A percentile compares a stretch with the other conserved stretches of the same genome.
These are phyloP conservation scores for Musa itinerans DNA, from an alignment of 176 grass and related monocot genomes.

Conservation along the genomic window DNA sequence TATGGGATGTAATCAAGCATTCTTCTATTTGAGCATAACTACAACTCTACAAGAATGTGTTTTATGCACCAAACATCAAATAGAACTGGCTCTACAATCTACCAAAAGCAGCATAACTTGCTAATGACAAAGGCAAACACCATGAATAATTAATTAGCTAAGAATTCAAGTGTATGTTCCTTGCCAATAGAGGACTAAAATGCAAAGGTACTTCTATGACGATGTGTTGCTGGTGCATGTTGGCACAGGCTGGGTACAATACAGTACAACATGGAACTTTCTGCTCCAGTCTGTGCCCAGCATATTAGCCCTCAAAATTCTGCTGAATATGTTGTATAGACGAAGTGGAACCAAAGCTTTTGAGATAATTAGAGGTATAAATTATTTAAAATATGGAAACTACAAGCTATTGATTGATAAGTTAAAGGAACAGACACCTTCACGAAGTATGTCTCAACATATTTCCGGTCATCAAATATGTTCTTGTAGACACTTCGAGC, in stretches of 20 bases:
- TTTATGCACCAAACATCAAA: background rate
- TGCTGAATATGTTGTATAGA: background rate
- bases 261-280: background rate
- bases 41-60: background rate
- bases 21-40: background rate
- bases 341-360: background rate
- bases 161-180: background rate
- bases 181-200: background rate
- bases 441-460: constrained; percentile 98
- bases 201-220: background rate
- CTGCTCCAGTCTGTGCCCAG: background rate
- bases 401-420: background rate
- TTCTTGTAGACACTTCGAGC: constrained; percentile 92
- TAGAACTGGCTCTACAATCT: background rate
- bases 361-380: background rate
- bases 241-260: background rate
- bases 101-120: background rate
- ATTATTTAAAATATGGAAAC: background rate
- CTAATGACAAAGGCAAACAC: background rate
- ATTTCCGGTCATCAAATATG: constrained; percentile 98
- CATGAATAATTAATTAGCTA: background rate
- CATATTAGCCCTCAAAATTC: background rate
- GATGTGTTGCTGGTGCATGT: background rate
- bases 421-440: constrained; percentile 46
- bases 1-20: background rate